These are phyloP conservation scores for Cryphonectria radicalis DNA, from an alignment of 2,329 filamentous ascomycete species.

Conservation along the genomic window DNA sequence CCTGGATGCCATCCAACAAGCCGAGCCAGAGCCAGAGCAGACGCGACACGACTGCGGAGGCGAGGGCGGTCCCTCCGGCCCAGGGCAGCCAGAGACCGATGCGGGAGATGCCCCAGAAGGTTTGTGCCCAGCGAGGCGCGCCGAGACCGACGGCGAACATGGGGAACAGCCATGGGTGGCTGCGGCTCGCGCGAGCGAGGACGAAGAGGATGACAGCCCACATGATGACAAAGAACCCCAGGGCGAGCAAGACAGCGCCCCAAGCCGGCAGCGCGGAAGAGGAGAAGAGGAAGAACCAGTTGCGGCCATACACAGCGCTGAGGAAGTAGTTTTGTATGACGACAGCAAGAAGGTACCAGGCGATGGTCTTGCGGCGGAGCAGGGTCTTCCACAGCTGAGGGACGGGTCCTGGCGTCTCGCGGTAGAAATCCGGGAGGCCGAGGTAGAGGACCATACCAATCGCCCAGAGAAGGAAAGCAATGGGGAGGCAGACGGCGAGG, in stretches of 20 bases:
- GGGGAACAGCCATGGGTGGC: constrained; percentile 68
- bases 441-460: constrained; percentile 60
- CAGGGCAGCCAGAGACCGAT: constrained; percentile 67
- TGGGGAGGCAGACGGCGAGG: constrained; percentile 57
- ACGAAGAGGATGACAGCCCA: constrained; percentile 58
- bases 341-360: constrained; percentile 69
- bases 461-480: constrained; percentile 60
- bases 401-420: constrained; percentile 64
- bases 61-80: constrained; percentile 55
- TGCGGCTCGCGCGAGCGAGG: constrained; percentile 59
- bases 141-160: constrained; percentile 70
- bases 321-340: constrained; percentile 71
- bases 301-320: constrained; percentile 67
- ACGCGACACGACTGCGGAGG: constrained; percentile 59
- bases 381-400: constrained; percentile 68
- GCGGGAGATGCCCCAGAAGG: constrained; percentile 66
- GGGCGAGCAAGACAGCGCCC: constrained; percentile 59
- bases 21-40: constrained; percentile 70
- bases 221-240: constrained; percentile 57
- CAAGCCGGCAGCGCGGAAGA: constrained; percentile 59
- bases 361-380: constrained; percentile 64
- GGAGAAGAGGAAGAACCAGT: constrained; percentile 68
- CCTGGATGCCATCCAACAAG: constrained; percentile 66
- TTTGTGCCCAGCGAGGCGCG: constrained; percentile 69
- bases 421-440: constrained; percentile 70